Base-by-base conservation (phyloP, 2,329 filamentous ascomycete species). In the Coniella vitis region DNA sequence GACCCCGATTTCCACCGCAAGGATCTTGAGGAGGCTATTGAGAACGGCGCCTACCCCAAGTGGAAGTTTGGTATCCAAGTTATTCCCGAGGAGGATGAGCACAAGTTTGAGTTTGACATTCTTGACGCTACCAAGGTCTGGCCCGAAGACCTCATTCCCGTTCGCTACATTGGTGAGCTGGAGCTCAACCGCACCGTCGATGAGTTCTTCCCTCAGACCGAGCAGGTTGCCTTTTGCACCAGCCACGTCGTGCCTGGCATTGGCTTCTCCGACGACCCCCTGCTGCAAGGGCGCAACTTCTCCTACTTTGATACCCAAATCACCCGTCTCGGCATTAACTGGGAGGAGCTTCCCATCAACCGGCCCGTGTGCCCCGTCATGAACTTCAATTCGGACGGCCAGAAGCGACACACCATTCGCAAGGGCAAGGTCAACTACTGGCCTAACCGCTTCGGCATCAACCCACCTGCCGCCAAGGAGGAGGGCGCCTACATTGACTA, bases 41-140 rank as follows among this genome's bases (percentile, higher is more conserved):
- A 85, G 12, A 81, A 72, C 14, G 84, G 85, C 7, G 73, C 74
- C 0, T 90, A 74, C 57, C 86, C 87, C 8, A 85, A 81, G 59
- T 93, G 86, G 86, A 84, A 85, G 60, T 87, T 93, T 31, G 86
- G 85, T 38, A 82, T 94, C n/a, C 88, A 94, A 60, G 73, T 83
- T 3, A 77, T 93, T 19, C 78, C 84, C 0, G 87, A 91, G 55
- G 74, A 74, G 8, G 75, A 82, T 42, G 79, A 87, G 61, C 73
- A 91, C 54, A 79, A 87, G 14, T 94, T 91, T 53, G 87, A 91
- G 4, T 91, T 93, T 53, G 88, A 93, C 58, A 84, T 91, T 25
- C 76, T 94, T 1, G 88, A 94, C 56, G 83, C 87, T 1, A 94
- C 88, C 34, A 93, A 94, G 69, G 66, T 91, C 21, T 93, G 87